These are phyloP conservation scores for Kwoniella sp. DNA, from an alignment of 768 basidiomycete species.

Conservation along the genomic window DNA sequence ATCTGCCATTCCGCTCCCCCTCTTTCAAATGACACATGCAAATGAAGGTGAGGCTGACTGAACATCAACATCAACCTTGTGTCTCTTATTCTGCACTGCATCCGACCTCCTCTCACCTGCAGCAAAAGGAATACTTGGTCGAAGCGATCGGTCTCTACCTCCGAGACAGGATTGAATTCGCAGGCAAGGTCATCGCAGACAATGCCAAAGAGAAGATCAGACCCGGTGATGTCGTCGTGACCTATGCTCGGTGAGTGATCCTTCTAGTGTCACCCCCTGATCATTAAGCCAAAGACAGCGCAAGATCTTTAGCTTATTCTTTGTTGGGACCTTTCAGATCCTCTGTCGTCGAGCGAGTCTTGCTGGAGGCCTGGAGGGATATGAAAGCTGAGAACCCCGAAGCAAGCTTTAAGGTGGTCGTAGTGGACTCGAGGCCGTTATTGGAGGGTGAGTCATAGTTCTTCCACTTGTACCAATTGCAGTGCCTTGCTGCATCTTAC, in stretches of 20 bases:
- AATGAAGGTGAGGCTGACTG: too few relatives aligned
- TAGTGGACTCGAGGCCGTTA: conserved; percentile 92
- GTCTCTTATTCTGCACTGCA: too few relatives aligned
- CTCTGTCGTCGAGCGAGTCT: conserved; percentile 86
- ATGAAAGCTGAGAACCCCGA: conserved; percentile 59
- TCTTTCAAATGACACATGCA: too few relatives aligned
- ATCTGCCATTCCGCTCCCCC: too few relatives aligned
- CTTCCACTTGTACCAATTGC: background rate
- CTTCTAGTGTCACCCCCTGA: too few relatives aligned
- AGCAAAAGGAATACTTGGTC: conserved; percentile 87
- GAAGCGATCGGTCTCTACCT: conserved; percentile 89
- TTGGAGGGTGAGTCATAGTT: conserved; percentile 67
- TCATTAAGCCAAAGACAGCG: too few relatives aligned
- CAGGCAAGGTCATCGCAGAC: conserved; percentile 89
- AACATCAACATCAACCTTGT: too few relatives aligned
- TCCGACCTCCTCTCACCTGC: too few relatives aligned
- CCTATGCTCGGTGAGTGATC: conserved; percentile 81
- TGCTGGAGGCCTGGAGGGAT: conserved; percentile 65
- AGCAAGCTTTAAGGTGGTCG: conserved; percentile 82
- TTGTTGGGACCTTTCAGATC: conserved; percentile 75
- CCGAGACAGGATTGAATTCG: conserved; percentile 86
- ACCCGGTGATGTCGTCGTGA: conserved; percentile 86
- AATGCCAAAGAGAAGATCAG: conserved; percentile 90
- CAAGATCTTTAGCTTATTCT: too few relatives aligned
- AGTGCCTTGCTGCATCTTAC: background rate